Conservation (phyloP, 2,329 filamentous ascomycete species). For the Botrytis sinoallii region DNA sequence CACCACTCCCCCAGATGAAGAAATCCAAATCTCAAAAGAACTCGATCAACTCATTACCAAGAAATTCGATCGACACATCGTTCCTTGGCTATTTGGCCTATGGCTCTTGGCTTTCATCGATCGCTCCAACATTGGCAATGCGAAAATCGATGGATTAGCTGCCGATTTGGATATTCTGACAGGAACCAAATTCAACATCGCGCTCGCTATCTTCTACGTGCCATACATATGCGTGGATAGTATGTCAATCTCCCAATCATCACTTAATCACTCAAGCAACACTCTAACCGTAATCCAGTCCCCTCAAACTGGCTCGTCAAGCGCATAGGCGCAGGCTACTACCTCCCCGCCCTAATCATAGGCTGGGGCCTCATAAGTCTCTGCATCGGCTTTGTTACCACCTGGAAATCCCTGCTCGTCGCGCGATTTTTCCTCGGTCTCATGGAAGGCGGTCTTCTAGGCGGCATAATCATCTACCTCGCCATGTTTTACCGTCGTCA, state of each 20-base stretch:
- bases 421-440: conserved; percentile 48
- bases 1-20: not conserved
- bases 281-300: conserved; percentile 48
- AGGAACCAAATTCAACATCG: conserved; percentile 55
- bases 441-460: conserved; percentile 47
- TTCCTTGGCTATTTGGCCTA: conserved; percentile 16
- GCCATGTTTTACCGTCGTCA: conserved; percentile 60
- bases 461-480: conserved; percentile 56
- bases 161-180: conserved; percentile 49
- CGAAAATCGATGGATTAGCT: conserved; percentile 60
- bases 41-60: conserved; percentile 12
- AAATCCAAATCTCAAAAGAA: not conserved
- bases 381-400: conserved; percentile 45
- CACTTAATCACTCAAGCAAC: conserved; percentile 27
- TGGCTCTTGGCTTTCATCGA: conserved; percentile 19
- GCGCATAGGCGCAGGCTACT: conserved; percentile 38
- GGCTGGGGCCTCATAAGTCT: conserved; percentile 47
- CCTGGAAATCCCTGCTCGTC: conserved; percentile 43
- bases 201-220: conserved; percentile 59
- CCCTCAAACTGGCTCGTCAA: conserved; percentile 41
- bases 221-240: conserved; percentile 58
- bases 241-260: not conserved
- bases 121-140: conserved; percentile 43
- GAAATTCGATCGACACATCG: conserved; percentile 15
- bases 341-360: conserved; percentile 42